Conservation (phyloP, 305 asterid genomes). For the Solanum hybrid region DNA sequence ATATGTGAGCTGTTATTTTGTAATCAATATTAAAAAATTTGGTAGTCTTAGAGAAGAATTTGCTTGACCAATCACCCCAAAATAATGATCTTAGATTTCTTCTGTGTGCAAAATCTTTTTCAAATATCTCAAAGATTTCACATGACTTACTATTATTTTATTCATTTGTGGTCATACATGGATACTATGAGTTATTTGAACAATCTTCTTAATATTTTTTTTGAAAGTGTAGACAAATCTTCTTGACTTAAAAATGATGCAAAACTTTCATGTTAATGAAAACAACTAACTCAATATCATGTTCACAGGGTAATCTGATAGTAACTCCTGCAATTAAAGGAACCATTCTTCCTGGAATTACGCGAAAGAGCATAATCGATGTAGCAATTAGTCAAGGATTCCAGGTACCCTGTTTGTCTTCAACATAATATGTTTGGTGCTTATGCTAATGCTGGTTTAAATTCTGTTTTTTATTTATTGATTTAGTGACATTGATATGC, state of each 20-base stretch:
- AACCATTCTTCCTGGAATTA: constrained; percentile 93
- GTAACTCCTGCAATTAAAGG: constrained; percentile 87
- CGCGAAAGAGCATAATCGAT: constrained; percentile 86
- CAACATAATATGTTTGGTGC: background rate
- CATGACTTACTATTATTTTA: background rate
- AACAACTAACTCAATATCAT: background rate
- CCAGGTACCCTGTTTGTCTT: constrained; percentile 37
- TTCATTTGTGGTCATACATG: background rate
- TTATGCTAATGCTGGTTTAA: background rate
- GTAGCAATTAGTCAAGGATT: constrained; percentile 74
- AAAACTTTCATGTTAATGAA: background rate
- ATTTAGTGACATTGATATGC: background rate
- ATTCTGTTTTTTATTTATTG: background rate
- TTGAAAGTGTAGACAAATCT: background rate
- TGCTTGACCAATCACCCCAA: background rate
- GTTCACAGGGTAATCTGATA: constrained; percentile 59
- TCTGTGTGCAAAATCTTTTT: background rate
- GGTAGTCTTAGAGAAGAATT: background rate
- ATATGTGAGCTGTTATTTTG: background rate
- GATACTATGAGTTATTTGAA: background rate
- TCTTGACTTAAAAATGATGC: background rate
- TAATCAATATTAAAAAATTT: background rate
- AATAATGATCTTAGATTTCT: background rate
- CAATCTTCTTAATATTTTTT: background rate
- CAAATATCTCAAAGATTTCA: background rate